A percentile compares a stretch with the other conserved stretches of the same genome.
Evolutionary conservation across 2,329 filamentous ascomycete species (phyloP).

Genomic region (Monilinia polystroma): DNA sequence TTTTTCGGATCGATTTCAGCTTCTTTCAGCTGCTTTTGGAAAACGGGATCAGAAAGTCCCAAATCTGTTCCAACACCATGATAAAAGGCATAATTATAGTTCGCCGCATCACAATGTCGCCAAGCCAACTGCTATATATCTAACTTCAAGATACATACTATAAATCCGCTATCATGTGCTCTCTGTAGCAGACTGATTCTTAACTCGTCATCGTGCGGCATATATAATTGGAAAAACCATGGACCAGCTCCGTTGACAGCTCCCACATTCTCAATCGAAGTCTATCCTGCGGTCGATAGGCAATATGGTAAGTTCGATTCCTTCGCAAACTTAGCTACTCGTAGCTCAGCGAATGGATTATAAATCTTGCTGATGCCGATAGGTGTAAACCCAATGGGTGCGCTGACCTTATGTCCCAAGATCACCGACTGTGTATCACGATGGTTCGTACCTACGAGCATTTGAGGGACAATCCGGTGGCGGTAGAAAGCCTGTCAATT

Average conservation of each 20-base stretch:
- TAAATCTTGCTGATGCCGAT: conserved; percentile 68
- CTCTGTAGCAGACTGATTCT: conserved; percentile 56
- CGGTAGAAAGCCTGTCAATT: conserved; percentile 65
- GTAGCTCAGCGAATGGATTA: conserved; percentile 55
- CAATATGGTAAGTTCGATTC: conserved; percentile 60
- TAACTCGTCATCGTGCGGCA: conserved; percentile 61
- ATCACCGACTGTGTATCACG: conserved; percentile 58
- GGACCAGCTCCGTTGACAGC: conserved; percentile 52
- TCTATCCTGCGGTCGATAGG: conserved; percentile 54
- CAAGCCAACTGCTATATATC: conserved; percentile 65
- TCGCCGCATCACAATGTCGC: conserved; percentile 57
- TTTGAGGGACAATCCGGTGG: conserved; percentile 60
- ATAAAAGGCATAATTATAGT: conserved; percentile 62
- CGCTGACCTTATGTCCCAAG: conserved; percentile 58
- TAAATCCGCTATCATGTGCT: conserved; percentile 54
- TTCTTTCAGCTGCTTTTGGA: conserved; percentile 52
- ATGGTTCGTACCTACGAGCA: conserved; percentile 57
- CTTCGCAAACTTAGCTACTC: conserved; percentile 57
- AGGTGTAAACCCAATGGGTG: conserved; percentile 63
- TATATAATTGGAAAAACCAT: conserved; percentile 64
- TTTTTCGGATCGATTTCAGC: conserved; percentile 51
- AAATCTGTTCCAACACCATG: conserved; percentile 58
- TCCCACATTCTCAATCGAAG: conserved; percentile 57
- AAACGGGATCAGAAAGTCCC: conserved; percentile 59
- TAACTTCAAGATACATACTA: conserved; percentile 58